Evolutionary conservation across 768 basidiomycete species (phyloP).

Genomic region (Collybia nuda): DNA sequence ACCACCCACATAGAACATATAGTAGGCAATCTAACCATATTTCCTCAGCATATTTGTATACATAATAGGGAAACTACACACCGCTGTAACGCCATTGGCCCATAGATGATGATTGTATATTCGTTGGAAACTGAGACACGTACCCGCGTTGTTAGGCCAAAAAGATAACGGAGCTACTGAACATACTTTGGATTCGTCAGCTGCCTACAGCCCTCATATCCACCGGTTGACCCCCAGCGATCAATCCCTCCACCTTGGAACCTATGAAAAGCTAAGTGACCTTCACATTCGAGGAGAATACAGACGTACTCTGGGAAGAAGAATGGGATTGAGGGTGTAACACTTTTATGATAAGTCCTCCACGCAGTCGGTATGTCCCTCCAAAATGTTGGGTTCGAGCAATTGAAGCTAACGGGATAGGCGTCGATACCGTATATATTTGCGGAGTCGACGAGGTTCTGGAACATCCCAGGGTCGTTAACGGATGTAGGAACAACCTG

Average conservation of each 20-base stretch:
- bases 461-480: slow-evolving; percentile 13
- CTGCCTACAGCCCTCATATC: slow-evolving; percentile 11
- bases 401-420: slow-evolving; percentile 16
- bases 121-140: slow-evolving; percentile 11
- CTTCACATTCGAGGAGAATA: background rate
- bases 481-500: slow-evolving; percentile 15
- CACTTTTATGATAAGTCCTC: slow-evolving; percentile 16
- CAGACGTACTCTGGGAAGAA: slow-evolving; percentile 14
- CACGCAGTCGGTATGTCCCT: slow-evolving; percentile 15
- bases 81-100: slow-evolving; percentile 17
- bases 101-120: slow-evolving; percentile 15
- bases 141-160: background rate
- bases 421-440: slow-evolving; percentile 17
- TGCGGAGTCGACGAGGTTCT: slow-evolving; percentile 13
- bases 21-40: slow-evolving; percentile 8
- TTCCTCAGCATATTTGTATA: background rate
- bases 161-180: background rate
- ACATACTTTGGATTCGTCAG: slow-evolving; percentile 14
- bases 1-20: slow-evolving; percentile 15
- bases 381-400: slow-evolving; percentile 12
- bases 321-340: slow-evolving; percentile 14
- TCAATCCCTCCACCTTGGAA: slow-evolving; percentile 16
- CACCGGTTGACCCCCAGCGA: slow-evolving; percentile 11
- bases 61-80: background rate
- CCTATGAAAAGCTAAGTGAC: background rate